Base-by-base conservation (phyloP, 2,329 filamentous ascomycete species). In the Verticillium albo-atrum region DNA sequence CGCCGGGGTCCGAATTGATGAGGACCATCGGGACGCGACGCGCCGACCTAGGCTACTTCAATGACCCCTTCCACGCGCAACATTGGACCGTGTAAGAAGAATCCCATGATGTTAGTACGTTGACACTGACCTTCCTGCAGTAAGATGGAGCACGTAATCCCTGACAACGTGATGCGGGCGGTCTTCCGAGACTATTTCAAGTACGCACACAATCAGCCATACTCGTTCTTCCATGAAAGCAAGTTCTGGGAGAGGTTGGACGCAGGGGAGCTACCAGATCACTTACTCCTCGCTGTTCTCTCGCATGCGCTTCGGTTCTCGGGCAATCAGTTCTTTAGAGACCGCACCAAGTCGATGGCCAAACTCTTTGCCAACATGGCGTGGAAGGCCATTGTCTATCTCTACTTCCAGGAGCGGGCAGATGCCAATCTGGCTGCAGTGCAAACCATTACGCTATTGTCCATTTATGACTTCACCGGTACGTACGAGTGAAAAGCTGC, bases 401-500 rank as follows among this genome's bases (percentile, higher is more conserved):
- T 72, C 4, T 71, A 72, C 58, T 71, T 76, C 55, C 65, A 69
- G 2, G 58, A 69, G 57, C 66, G 68, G 56, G 60, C 67, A 54
- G 58, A 69, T 55, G 58, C 72, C 17, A 69, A 72, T 35, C 66
- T 75, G 4, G 61, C 67, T 54, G 70, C 73, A 2, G 72, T 75
- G 3, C 74, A 77, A 57, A 71, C 74, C 0, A 68, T 74, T 3
- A 72, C 69, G 9, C 60, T 77, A 27, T 61, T 77, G 15, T 70
- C 72, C 3, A 67, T 75, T 7, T 69, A 74, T 50, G 72, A 76
- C 37, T 75, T 72, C 59, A 74, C 72, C 6, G 69, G 74, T 75
- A 65, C 58, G 68, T 58, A 6, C n/a, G n/a, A n/a, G n/a, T n/a
- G n/a, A n/a, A n/a, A n/a, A n/a, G n/a, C 15, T 28, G 15, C 15